Evolutionary conservation across 2,329 filamentous ascomycete genomes (phyloP), one percentile per base, ranked within the genome.

Genomic region (Dichotomopilus funicola): DNA sequence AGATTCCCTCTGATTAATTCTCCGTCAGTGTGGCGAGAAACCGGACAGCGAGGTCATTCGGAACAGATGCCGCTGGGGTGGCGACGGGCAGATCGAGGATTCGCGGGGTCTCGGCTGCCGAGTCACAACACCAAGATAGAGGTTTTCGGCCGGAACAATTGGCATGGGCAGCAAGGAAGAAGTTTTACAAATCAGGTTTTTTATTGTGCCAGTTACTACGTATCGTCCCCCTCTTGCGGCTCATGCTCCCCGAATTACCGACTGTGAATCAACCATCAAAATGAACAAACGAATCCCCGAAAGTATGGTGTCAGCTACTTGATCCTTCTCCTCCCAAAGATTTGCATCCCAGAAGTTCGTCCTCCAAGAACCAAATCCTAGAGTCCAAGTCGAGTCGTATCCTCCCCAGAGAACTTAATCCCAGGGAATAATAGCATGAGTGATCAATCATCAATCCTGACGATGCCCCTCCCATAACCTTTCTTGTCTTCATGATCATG

Each of bases 361-460:
- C 48, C 55, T 54, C 47, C 55, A 52, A 55, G 52, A 55, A 58
- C 56, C 10, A 41, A 50, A 53, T 59, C 49, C 48, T 38, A 57
- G 57, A 51, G 51, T 44, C 43, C 55, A 27, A 13, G 6, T 45
- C 50, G 48, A 43, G 13, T 37, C 42, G 13, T 51, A 12, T 41
- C 37, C 34, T 33, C n/a, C 48, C 37, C 38, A 31, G 37, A 49
- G 44, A 59, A 47, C n/a, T 40, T 19, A 54, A 54, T 56, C 49
- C 49, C 54, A 51, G 51, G 49, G 37, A 50, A 48, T 41, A 55
- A 49, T 41, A 45, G 35, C 49, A 53, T 27, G 36, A 35, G 50
- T 42, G 49, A 27, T 51, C 51, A 46, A 41, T 9, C 49, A 45
- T 52, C 35, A 49, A 31, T 43, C 33, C 33, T 45, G n/a, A 40